These are phyloP conservation scores for Mycena polygramma DNA, from an alignment of 768 basidiomycete genomes.

Conservation along the genomic window DNA sequence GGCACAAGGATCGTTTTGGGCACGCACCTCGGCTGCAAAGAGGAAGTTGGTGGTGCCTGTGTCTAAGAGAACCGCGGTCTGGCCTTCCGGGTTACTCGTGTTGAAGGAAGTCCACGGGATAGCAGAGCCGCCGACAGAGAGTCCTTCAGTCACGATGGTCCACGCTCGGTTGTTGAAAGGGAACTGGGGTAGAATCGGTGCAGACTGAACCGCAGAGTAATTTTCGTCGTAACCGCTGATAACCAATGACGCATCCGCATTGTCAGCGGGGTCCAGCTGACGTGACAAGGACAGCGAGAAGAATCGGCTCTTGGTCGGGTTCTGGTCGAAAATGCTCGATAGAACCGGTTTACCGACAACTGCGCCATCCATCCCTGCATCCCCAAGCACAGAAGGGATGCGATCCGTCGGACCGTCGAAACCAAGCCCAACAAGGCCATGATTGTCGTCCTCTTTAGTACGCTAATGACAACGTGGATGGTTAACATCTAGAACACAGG, in stretches of 20 bases:
- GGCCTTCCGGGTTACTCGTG: conserved; percentile 36
- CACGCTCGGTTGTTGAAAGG: conserved; percentile 15
- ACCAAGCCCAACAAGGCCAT: too few relatives aligned
- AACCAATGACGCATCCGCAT: conserved; percentile 29
- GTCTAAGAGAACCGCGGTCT: conserved; percentile 55
- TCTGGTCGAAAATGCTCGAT: conserved; percentile 28
- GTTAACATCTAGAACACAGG: too few relatives aligned
- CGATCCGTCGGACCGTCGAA: too few relatives aligned
- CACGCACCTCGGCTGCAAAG: conserved; percentile 46
- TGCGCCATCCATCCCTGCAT: too few relatives aligned
- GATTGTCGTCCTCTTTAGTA: too few relatives aligned
- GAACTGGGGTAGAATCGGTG: conserved; percentile 19
- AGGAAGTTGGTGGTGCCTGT: conserved; percentile 58
- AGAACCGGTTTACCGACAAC: not conserved
- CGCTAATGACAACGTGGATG: too few relatives aligned
- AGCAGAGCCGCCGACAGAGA: conserved; percentile 24
- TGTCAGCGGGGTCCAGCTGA: conserved; percentile 25
- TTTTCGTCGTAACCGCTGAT: conserved; percentile 29
- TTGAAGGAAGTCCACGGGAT: conserved; percentile 13
- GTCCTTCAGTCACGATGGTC: conserved; percentile 13
- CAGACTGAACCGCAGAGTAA: conserved; percentile 20
- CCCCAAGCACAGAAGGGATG: too few relatives aligned
- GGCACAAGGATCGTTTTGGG: too few relatives aligned
- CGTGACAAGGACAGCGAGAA: conserved; percentile 31
- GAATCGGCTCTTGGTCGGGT: conserved; percentile 11